A percentile compares a stretch with the other conserved stretches of the same genome.
Conservation (phyloP, 2,329 filamentous ascomycete species). For the Fusarium heterosporum region DNA sequence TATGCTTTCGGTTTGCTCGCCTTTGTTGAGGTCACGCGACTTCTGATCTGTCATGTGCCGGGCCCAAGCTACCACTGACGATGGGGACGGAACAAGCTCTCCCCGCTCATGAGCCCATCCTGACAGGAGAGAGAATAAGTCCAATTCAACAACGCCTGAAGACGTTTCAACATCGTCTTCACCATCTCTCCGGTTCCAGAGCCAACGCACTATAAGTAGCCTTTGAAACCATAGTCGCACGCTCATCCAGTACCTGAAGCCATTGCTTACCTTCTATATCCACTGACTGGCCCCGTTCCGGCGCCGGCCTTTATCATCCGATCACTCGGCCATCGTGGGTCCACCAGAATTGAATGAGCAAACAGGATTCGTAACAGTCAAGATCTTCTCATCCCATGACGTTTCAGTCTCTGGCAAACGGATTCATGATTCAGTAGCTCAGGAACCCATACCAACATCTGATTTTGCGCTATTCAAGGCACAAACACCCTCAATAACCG, state of each 20-base stretch:
- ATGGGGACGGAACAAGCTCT: constrained; percentile 33
- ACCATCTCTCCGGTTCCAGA: not conserved
- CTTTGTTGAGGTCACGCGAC: constrained; percentile 37
- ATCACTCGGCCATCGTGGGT: constrained; percentile 46
- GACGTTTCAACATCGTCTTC: not conserved
- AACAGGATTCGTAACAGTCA: constrained; percentile 31
- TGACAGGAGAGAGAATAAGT: constrained; percentile 10
- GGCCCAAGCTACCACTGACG: constrained; percentile 24
- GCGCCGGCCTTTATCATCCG: constrained; percentile 46
- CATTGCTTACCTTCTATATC: constrained; percentile 23
- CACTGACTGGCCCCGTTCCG: constrained; percentile 39
- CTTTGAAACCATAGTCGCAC: not conserved
- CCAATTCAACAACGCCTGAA: not conserved
- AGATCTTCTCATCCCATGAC: constrained; percentile 42
- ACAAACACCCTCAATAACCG: constrained; percentile 12
- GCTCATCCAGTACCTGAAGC: constrained; percentile 11
- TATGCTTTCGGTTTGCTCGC: constrained; percentile 5
- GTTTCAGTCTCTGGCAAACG: constrained; percentile 37
- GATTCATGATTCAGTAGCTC: constrained; percentile 38
- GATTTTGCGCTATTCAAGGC: constrained; percentile 5
- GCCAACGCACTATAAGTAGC: not conserved
- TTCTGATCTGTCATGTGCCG: constrained; percentile 38
- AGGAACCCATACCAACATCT: constrained; percentile 22
- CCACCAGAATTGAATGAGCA: constrained; percentile 42
- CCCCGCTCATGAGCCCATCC: constrained; percentile 37